Base-by-base conservation (phyloP, 306 rosid species). In the Lathyrus oleraceus region DNA sequence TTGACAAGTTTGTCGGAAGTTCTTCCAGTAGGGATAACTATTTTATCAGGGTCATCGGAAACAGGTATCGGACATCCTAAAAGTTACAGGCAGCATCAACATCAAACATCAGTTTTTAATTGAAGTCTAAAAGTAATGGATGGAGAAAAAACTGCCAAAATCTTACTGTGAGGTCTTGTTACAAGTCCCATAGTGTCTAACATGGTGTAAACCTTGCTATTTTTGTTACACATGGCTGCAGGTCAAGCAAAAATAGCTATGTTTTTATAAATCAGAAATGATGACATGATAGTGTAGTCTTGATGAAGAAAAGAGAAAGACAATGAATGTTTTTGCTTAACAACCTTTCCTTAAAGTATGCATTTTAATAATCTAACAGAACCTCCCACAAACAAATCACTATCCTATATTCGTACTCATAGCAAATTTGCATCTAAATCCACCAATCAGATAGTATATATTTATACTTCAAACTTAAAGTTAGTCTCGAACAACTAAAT, bases 191-290 rank as follows among this genome's bases (percentile, higher is more conserved):
- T 83, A 10, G 84, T 83, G 81, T 73, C 88, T 79, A 91, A 81
- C 80, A 91, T 78, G 69, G 83, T 73, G 80, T 81, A 86, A 48
- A 91, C 91, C 79, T 83, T 85, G 86, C 99, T 87, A 17, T 91
- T 89, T 83, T 89, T 91, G 85, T 91, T 94, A 80, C 99, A 94
- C 42, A 87, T 87, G 65, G 89, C 97, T 94, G 92, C 87, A 85
- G 36, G 60, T 76, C 71, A 79, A 82, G 64, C 52, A 74, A 73
- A 68, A 83, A 75, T 28, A 20, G 63, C 30, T 40, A 23, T 54
- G 69, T n/a, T 61, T 64, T 67, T 51, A 78, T 61, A 82, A 53
- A 56, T 67, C 38, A 78, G 66, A 82, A 52, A 56, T 30, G 25
- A 20, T 40, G 62, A 38, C 44, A 53, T 48, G n/a, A 17, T 48